These are phyloP conservation scores for Phytophthora syringae DNA, from an alignment of 352 stramenopile genomes.

Conservation along the genomic window DNA sequence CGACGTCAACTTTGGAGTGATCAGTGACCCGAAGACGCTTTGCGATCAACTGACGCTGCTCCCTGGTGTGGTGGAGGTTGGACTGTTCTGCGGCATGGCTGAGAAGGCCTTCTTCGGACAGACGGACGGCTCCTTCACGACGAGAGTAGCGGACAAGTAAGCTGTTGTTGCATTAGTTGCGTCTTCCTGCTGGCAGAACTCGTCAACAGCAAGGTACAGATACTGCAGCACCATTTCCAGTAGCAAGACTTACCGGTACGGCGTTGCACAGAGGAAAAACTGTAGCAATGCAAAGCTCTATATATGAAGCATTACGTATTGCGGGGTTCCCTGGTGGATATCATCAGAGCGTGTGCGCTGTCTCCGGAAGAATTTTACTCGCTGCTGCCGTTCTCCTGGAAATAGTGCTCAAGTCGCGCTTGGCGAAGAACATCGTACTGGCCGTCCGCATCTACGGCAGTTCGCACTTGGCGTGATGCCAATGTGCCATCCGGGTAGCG, in stretches of 20 bases:
- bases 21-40: constrained; percentile 71
- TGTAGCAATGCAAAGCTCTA: constrained; percentile 38
- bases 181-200: neutral
- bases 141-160: constrained; percentile 44
- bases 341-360: neutral
- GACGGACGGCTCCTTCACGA: constrained; percentile 83
- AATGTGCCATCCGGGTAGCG: constrained; percentile 70
- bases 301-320: constrained; percentile 34
- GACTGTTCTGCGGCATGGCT: constrained; percentile 90
- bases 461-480: constrained; percentile 69
- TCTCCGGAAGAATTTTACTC: constrained; percentile 12
- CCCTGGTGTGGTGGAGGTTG: constrained; percentile 89
- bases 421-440: constrained; percentile 81
- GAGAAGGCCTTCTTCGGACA: constrained; percentile 90
- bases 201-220: constrained; percentile 1
- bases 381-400: constrained; percentile 39
- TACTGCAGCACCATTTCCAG: constrained; percentile 16
- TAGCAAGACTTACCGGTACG: constrained; percentile 21
- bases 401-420: constrained; percentile 74
- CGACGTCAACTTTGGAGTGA: constrained; percentile 87
- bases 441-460: constrained; percentile 70
- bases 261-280: neutral
- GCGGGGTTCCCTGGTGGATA: constrained; percentile 2
- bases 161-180: neutral
- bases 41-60: constrained; percentile 80